Conservation (phyloP, 1,139 yeast species). For the Pichia sp. region DNA sequence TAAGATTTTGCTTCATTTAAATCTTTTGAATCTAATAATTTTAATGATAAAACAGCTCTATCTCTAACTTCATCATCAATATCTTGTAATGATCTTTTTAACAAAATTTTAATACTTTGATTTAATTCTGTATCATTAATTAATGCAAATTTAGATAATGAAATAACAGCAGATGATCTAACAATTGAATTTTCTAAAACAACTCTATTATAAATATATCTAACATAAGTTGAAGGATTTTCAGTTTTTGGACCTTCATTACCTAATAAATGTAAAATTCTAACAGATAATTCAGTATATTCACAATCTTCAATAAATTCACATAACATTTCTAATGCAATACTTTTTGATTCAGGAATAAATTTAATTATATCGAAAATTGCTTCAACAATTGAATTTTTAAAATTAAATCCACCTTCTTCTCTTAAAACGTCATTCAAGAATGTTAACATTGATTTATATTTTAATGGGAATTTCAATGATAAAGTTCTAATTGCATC, state of each 20-base stretch:
- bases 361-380: constrained; percentile 84
- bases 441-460: constrained; percentile 74
- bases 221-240: constrained; percentile 84
- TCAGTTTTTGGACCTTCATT: constrained; percentile 87
- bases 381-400: constrained; percentile 86
- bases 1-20: constrained; percentile 43
- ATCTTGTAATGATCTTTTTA: constrained; percentile 81
- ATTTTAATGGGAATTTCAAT: constrained; percentile 87
- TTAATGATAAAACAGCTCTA: constrained; percentile 83
- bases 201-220: constrained; percentile 95
- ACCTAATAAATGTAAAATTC: constrained; percentile 86
- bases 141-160: constrained; percentile 85
- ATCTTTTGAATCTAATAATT: constrained; percentile 46
- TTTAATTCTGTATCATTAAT: constrained; percentile 64
- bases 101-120: constrained; percentile 65
- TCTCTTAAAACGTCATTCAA: constrained; percentile 82
- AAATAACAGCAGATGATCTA: constrained; percentile 91
- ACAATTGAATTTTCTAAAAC: constrained; percentile 93
- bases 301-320: constrained; percentile 99
- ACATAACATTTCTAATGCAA: constrained; percentile 82
- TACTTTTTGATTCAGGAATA: constrained; percentile 80
- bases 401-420: constrained; percentile 80
- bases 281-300: constrained; percentile 84
- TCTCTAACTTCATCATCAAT: constrained; percentile 97
- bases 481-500: constrained; percentile 93